Evolutionary conservation across 1,139 yeast genomes (phyloP), one percentile per base, ranked within the genome.

Genomic region (Taiozyma sp.): DNA sequence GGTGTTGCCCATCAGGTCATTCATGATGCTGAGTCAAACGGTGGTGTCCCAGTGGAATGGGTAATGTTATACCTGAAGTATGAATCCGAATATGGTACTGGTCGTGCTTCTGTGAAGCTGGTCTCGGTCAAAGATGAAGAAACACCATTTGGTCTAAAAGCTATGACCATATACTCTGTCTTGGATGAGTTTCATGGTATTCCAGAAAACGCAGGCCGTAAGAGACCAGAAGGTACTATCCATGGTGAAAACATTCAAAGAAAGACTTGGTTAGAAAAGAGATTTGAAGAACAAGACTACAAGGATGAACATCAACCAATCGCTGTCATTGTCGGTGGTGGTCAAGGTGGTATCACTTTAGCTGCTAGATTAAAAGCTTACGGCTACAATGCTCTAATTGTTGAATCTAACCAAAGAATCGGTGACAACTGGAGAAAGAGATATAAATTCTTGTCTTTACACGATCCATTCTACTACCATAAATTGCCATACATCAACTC

Each of bases 371-470:
- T 74, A 57, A 72, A 71, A 57, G 62, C 65, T 8, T 66, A 70
- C 64, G 78, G 78, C n/a, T 61, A 71, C 45, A 67, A 68, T 49
- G 61, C 68, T 2, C 58, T 74, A 47, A 68, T 74, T 52, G 65
- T 74, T 12, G 78, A 74, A 46, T 64, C 68, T 39, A 70, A 73
- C 55, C 49, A 54, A 24, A 58, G 62, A 27, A 63, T 74, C 48
- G 78, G 78, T 57, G 78, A 74, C 56, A 74, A 74, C 58, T 74
- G 78, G 80, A 64, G 78, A 56, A 68, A 68, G 54, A 62, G 78
- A 43, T 74, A 74, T 62, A 70, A 71, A 58, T 74, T 72, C 55
- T 61, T 74, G 48, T 74, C 19, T 19, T 19, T 19, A 19, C 19
- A 19, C 19, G 19, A 19, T 19, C 19, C 19, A 19, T 19, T 19